These are phyloP conservation scores for Curvularia hawaiiensis DNA, from an alignment of 2,329 filamentous ascomycete genomes.

Conservation along the genomic window DNA sequence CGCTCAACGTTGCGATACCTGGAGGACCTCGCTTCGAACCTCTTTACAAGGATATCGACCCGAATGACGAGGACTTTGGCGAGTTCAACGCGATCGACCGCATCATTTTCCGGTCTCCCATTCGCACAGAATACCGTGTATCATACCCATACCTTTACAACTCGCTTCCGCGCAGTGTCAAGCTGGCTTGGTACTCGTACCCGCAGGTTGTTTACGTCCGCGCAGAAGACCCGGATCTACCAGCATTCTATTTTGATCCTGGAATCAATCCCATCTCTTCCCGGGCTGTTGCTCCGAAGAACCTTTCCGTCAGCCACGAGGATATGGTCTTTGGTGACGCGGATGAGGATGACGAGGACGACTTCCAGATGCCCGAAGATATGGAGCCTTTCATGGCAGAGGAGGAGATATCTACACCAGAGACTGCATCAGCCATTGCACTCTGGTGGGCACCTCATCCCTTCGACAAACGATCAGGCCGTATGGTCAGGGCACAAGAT, in stretches of 20 bases:
- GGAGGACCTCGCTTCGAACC: slow-evolving; percentile 96
- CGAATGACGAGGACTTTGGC: slow-evolving; percentile 98
- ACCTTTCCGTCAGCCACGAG: slow-evolving; percentile 88
- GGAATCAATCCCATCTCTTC: slow-evolving; percentile 97
- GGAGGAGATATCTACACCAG: slow-evolving; percentile 84
- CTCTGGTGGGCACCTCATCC: slow-evolving; percentile 99
- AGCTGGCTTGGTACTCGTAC: slow-evolving; percentile 90
- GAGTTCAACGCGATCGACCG: slow-evolving; percentile 99
- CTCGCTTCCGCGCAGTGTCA: slow-evolving; percentile 90
- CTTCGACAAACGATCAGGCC: slow-evolving; percentile 90
- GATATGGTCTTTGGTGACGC: slow-evolving; percentile 92
- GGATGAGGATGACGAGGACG: slow-evolving; percentile 80
- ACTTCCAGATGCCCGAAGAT: slow-evolving; percentile 80
- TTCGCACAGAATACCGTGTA: slow-evolving; percentile 93
- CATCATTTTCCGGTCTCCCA: slow-evolving; percentile 95
- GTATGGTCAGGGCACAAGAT: slow-evolving; percentile 96
- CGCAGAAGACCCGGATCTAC: slow-evolving; percentile 84
- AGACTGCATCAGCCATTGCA: slow-evolving; percentile 89
- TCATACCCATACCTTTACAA: slow-evolving; percentile 97
- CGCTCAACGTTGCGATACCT: slow-evolving; percentile 95
- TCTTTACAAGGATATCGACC: slow-evolving; percentile 97
- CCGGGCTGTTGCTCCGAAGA: slow-evolving; percentile 90
- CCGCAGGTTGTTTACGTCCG: slow-evolving; percentile 91
- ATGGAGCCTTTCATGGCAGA: slow-evolving; percentile 88
- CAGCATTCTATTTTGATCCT: slow-evolving; percentile 98